Evolutionary conservation across 2,329 filamentous ascomycete genomes (phyloP).

Genomic region (Xylariaceae sp.): DNA sequence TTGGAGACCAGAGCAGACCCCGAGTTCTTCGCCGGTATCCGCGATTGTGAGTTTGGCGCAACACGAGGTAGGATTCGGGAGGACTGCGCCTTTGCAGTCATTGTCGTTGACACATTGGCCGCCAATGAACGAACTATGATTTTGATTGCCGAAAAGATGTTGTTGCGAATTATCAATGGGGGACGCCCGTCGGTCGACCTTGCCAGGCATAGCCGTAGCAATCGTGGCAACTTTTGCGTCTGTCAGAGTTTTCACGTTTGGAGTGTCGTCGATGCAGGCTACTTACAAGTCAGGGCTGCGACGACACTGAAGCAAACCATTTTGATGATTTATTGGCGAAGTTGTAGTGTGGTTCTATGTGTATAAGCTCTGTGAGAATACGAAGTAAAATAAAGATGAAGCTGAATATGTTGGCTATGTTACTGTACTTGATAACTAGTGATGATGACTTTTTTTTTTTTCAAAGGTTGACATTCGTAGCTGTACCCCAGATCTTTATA

Average conservation of each 20-base stretch:
- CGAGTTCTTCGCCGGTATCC: constrained; percentile 8
- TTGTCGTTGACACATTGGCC: constrained; percentile 20
- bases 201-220: constrained; percentile 10
- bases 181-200: constrained; percentile 6
- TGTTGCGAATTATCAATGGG: constrained; percentile 15
- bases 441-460: too few species aligned
- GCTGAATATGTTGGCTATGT: too few species aligned
- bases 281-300: constrained; percentile 22
- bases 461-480: too few species aligned
- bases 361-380: too few species aligned
- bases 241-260: constrained; percentile 8
- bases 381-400: too few species aligned
- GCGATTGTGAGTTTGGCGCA: constrained; percentile 21
- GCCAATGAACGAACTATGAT: constrained; percentile 24
- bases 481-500: too few species aligned
- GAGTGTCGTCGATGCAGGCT: neutral
- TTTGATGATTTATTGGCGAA: constrained; percentile 6
- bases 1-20: constrained; percentile 22
- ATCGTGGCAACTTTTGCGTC: constrained; percentile 12
- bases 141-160: constrained; percentile 25
- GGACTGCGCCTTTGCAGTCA: constrained; percentile 26
- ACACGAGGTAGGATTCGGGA: constrained; percentile 21
- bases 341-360: neutral
- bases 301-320: constrained; percentile 23
- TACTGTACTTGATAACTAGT: too few species aligned